Evolutionary conservation across 306 rosid species (phyloP), one percentile per base, ranked within the genome.

Genomic region (Calophaca sinica): DNA sequence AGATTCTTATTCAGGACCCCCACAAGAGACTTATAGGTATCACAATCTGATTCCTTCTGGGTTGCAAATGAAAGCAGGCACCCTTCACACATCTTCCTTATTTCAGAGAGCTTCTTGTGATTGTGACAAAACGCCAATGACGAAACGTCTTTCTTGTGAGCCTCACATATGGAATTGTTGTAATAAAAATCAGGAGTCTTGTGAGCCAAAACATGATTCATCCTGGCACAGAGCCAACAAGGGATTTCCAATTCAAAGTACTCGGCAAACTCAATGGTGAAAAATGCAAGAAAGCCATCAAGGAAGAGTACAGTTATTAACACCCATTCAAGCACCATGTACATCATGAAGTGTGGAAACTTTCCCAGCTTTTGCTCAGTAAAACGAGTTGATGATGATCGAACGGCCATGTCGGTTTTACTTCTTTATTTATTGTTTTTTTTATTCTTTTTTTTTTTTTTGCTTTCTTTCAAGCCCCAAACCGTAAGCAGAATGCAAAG

Each of bases 61-160:
- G 90, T 88, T 5, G 97, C 99, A 45, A 92, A 92, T 0, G 99
- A 92, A 54, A 94, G 93, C n/a, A 94, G 81, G 33, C 99, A 94
- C 2, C 83, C 80, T 73, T 94, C 99, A 4, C 96, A 94, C 97
- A 91, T 86, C 58, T 73, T 87, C 54, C 88, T 78, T 39, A 90
- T 86, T 26, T 94, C 92, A 7, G 93, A 79, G 35, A 94, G 80
- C 59, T 88, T 89, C 79, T 82, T 85, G 85, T 94, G 99, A 58
- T 81, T 83, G 68, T 89, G 91, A 79, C 99, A 94, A 68, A 82
- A 94, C 0, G 91, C 96, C 57, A 94, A 63, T n/a, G 87, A 90
- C 0, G 99, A 94, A 51, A 92, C 42, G 3, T 86, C 89, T 81
- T 81, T 88, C 89, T 89, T 85, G 80, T 94, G 99, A 12, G 81